Conservation (phyloP, 1,284 basidiomycete species). For the Papiliotrema terrestris region DNA sequence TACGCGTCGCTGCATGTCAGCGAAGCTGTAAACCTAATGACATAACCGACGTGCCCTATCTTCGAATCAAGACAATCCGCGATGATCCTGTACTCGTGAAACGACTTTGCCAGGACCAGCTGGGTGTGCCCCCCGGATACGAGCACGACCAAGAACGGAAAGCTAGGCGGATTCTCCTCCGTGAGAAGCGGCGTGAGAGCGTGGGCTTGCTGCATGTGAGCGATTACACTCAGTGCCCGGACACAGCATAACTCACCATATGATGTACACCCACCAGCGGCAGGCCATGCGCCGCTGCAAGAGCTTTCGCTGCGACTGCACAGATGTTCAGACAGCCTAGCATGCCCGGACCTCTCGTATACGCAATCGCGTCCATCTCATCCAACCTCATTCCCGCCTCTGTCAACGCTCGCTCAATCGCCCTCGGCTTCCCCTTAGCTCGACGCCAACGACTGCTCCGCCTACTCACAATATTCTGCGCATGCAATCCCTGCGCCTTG, state of each 20-base stretch:
- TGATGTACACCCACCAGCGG: conserved; percentile 88
- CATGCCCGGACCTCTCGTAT: conserved; percentile 87
- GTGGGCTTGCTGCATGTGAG: conserved; percentile 75
- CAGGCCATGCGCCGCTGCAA: conserved; percentile 71
- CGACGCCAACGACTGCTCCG: not conserved
- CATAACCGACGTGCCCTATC: conserved; percentile 55
- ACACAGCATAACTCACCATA: conserved; percentile 61
- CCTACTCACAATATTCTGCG: conserved; percentile 63
- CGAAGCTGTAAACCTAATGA: too few species aligned
- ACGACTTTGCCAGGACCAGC: conserved; percentile 66
- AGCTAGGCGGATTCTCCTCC: conserved; percentile 56
- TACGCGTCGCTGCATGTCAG: conserved; percentile 57
- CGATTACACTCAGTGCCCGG: not conserved
- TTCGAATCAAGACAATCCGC: conserved; percentile 72
- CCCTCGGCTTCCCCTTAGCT: conserved; percentile 59
- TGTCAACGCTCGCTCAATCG: conserved; percentile 63
- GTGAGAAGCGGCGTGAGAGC: conserved; percentile 81
- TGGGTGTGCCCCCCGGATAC: conserved; percentile 90
- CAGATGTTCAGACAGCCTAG: conserved; percentile 72
- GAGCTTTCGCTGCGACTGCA: conserved; percentile 70
- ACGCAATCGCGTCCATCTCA: conserved; percentile 81
- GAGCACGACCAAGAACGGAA: conserved; percentile 82
- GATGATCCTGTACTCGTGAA: conserved; percentile 63
- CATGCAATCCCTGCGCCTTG: conserved; percentile 65
- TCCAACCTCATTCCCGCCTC: conserved; percentile 60